Base-by-base conservation (phyloP, 2,329 filamentous ascomycete species). In the Nemania sp. region DNA sequence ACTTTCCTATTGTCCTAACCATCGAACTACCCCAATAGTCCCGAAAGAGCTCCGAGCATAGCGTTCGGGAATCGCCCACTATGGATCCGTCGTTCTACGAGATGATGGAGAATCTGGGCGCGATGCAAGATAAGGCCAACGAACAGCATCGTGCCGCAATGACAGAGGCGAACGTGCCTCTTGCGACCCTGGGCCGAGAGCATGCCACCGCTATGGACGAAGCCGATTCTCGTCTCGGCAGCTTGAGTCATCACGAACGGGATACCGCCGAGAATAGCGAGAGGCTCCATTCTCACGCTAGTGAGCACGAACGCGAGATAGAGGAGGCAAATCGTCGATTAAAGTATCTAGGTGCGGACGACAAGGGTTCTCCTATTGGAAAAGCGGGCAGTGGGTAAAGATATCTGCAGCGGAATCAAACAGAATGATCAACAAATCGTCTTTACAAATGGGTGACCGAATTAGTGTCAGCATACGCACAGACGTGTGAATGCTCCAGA, bases 91-190 rank as follows among this genome's bases (percentile, higher is more conserved):
- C 49, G 4, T 61, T 60, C 39, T 26, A 51, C 17, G 49, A 59
- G 34, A 43, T 51, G 36, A 57, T 61, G 33, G 54, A 49, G 41
- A 44, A 49, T 28, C 33, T 58, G 30, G 19, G 49, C 12, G 43
- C 46, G 20, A 49, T 54, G 52, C 59, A 54, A 17, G 57, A 58
- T 17, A 34, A 52, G 23, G 57, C 57, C 40, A 58, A 58, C 44
- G 55, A 54, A n/a, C 26, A 54, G 23, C 60, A 62, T 39, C 53
- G 51, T 48, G 24, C 30, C 37, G 58, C 55, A 1, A 61, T 62
- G 55, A 53, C 56, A 0, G 58, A 57, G 28, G 60, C 60, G 2
- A 52, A 55, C 33, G 48, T 52, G 19, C 59, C 56, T 15, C 54
- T 62, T 7, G 50, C 61, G 3, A 58, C 54, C 9, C 54, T 62